Percentiles rank a stretch among this genome's conserved stretches.
phyloP scores from a whole-genome alignment of 2,329 filamentous ascomycete species.

The Microdochium nivale region DNA sequence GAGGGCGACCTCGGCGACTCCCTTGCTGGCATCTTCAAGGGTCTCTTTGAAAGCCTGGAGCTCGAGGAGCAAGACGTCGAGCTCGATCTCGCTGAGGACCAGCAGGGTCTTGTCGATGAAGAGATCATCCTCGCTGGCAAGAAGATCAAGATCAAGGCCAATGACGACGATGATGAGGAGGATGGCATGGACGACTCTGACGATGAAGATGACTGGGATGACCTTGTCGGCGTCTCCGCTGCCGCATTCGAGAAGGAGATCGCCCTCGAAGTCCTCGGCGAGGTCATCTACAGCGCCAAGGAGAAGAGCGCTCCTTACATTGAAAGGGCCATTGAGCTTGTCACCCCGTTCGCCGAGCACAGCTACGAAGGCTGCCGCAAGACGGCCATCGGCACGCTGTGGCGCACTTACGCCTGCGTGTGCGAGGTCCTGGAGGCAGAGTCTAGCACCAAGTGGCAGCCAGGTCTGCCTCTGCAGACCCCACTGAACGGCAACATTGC shows the following conservation, averaged over 20 bases:
- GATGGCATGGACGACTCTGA: constrained; percentile 54
- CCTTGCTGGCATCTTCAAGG: constrained; percentile 68
- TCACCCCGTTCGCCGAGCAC: constrained; percentile 77
- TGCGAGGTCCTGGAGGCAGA: constrained; percentile 81
- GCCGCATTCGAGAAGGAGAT: constrained; percentile 96
- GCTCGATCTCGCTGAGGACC: constrained; percentile 55
- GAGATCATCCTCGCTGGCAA: constrained; percentile 65
- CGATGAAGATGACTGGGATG: constrained; percentile 77
- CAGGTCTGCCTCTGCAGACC: constrained; percentile 75
- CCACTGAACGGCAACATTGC: constrained; percentile 70
- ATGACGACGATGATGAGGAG: constrained; percentile 48
- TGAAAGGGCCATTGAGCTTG: constrained; percentile 75
- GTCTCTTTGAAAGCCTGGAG: constrained; percentile 76
- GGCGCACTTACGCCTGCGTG: constrained; percentile 86
- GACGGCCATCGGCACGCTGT: constrained; percentile 82
- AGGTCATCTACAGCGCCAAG: constrained; percentile 70
- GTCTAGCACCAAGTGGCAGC: constrained; percentile 73
- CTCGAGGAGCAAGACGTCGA: constrained; percentile 84
- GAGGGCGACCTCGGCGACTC: constrained; percentile 74
- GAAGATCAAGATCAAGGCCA: constrained; percentile 69
- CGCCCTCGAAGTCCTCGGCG: constrained; percentile 87
- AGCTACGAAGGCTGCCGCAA: constrained; percentile 90
- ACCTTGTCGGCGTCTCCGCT: constrained; percentile 75
- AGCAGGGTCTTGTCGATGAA: constrained; percentile 19
- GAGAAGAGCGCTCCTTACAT: constrained; percentile 55